Conservation (phyloP, 352 stramenopile species). For the Globisporangium paroecandrum region DNA sequence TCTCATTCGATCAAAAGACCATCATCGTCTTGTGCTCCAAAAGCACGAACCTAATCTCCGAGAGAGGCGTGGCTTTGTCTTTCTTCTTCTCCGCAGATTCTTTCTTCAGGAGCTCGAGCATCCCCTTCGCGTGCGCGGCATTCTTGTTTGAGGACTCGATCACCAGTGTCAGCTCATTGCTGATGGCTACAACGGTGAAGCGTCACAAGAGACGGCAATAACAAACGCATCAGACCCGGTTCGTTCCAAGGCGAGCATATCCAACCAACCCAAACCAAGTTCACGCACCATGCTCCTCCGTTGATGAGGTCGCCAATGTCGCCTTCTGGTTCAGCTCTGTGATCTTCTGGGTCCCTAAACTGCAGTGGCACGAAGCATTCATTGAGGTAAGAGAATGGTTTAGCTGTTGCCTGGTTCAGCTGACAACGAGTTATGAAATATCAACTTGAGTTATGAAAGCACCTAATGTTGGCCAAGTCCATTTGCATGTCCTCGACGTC, state of each 20-base stretch:
- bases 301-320: conserved; percentile 91
- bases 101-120: conserved; percentile 90
- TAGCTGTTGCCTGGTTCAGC: neutral
- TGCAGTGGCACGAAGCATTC: conserved; percentile 17
- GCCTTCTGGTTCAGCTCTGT: conserved; percentile 91
- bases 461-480: conserved; percentile 89
- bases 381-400: neutral
- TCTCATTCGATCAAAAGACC: neutral
- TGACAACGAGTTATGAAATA: neutral
- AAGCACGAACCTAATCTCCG: conserved; percentile 48
- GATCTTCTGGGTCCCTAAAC: conserved; percentile 90
- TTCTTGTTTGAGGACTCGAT: conserved; percentile 92
- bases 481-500: conserved; percentile 94
- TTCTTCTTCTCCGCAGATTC: conserved; percentile 93
- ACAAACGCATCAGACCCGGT: neutral
- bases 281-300: conserved; percentile 77
- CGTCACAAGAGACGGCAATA: neutral
- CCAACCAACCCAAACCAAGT: neutral
- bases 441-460: conserved; percentile 4
- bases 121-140: conserved; percentile 86
- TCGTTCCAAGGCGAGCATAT: neutral
- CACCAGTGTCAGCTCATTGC: conserved; percentile 87
- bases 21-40: neutral
- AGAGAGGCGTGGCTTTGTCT: conserved; percentile 77
- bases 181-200: conserved; percentile 51